Conservation (phyloP, 2,329 filamentous ascomycete species). For the Xylaria arbuscula region DNA sequence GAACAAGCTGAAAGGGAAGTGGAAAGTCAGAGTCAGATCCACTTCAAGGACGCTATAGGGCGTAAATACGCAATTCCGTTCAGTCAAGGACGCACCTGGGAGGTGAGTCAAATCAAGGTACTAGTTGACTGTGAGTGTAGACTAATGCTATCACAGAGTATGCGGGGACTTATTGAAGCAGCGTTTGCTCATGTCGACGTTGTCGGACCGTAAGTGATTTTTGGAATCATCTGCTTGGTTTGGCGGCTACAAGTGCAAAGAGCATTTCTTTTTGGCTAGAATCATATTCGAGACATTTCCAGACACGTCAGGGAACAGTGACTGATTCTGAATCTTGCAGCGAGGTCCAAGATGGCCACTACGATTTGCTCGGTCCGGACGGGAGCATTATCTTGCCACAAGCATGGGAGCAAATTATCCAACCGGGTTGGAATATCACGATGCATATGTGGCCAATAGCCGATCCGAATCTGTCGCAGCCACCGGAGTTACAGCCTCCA, state of each 20-base stretch:
- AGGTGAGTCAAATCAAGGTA: constrained; percentile 18
- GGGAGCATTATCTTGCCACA: constrained; percentile 81
- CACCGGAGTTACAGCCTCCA: background rate
- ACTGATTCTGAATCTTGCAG: background rate
- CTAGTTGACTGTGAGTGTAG: background rate
- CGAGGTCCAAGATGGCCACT: constrained; percentile 78
- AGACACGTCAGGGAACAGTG: too few species aligned
- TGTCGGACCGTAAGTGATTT: constrained; percentile 64
- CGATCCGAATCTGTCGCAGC: background rate
- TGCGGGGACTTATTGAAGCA: constrained; percentile 84
- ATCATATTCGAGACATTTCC: background rate
- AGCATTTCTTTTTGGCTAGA: background rate
- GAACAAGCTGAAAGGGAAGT: constrained; percentile 30
- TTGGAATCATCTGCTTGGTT: too few species aligned
- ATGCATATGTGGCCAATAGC: constrained; percentile 70
- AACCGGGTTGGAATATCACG: constrained; percentile 77
- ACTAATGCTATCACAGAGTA: constrained; percentile 65
- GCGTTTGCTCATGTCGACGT: constrained; percentile 82
- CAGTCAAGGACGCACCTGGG: constrained; percentile 25
- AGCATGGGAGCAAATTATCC: constrained; percentile 80
- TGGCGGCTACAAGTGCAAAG: background rate
- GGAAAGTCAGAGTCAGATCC: constrained; percentile 29
- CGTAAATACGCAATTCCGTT: constrained; percentile 35
- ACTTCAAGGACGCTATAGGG: constrained; percentile 35
- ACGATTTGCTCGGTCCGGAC: constrained; percentile 79